Conservation (phyloP, 1,284 basidiomycete species). For the Porphyrellus sp. region DNA sequence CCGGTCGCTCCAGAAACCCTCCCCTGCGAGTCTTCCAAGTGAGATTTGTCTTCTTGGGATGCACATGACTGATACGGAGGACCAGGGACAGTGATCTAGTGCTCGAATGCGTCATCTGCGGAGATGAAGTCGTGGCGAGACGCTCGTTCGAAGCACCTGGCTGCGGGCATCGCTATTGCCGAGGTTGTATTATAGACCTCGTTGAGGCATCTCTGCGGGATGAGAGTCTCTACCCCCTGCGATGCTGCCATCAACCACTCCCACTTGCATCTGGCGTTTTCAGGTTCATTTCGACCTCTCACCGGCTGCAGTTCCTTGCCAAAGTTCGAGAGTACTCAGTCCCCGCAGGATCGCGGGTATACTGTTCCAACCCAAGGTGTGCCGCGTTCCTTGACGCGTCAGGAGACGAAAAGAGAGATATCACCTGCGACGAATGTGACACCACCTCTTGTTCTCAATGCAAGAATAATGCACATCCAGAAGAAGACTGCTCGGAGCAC, state of each 20-base stretch:
- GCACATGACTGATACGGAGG: neutral
- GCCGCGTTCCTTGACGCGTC: slow-evolving; percentile 39
- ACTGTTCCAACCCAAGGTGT: slow-evolving; percentile 41
- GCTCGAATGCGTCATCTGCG: slow-evolving; percentile 26
- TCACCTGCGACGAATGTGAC: slow-evolving; percentile 26
- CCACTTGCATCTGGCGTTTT: slow-evolving; percentile 29
- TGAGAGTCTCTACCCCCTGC: slow-evolving; percentile 41
- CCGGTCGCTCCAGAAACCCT: neutral
- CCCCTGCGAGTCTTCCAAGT: slow-evolving; percentile 2
- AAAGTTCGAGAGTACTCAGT: slow-evolving; percentile 34
- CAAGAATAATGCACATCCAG: slow-evolving; percentile 25
- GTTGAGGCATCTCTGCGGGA: slow-evolving; percentile 38
- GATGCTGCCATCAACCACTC: slow-evolving; percentile 40
- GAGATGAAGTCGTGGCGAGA: slow-evolving; percentile 7
- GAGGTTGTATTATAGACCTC: slow-evolving; percentile 36
- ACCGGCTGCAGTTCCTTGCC: slow-evolving; percentile 26
- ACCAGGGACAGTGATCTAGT: neutral
- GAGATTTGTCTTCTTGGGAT: neutral
- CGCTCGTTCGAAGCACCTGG: slow-evolving; percentile 27
- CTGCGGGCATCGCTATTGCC: slow-evolving; percentile 40
- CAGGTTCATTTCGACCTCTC: slow-evolving; percentile 24
- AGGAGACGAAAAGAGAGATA: slow-evolving; percentile 3
- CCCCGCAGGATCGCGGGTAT: slow-evolving; percentile 36
- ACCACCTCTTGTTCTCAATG: slow-evolving; percentile 36
- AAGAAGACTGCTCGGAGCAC: slow-evolving; percentile 22